Evolutionary conservation across 139 green algal species (phyloP), one percentile per base, ranked within the genome.

Genomic region (Tetraselmis striata): DNA sequence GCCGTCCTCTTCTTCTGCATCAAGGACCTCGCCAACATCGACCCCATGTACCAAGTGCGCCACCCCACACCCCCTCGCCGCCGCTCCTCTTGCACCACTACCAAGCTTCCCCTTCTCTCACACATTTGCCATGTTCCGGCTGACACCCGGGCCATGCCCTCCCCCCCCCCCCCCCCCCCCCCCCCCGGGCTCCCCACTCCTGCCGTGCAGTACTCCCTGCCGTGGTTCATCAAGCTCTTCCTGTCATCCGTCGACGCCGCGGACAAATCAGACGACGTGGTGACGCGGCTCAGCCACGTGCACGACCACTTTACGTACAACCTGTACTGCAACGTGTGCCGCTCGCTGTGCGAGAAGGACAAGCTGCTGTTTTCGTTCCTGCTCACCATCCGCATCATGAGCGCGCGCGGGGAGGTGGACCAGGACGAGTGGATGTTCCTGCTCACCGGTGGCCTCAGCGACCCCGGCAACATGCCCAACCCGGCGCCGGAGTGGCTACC

Each of bases 281-380:
- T 79, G 1, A 29, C 86, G 76, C 86, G 93, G 23, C 83, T 96
- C 29, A 81, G 83, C 30, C 87, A 90, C 74, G 90, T 97, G 29
- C 88, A 93, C 80, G 89, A 90, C 59, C 90, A 96, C 85, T 97
- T 96, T 89, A 96, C 90, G 5, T 90, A 92, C 79, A 84, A 83
- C 58, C 85, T 95, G 29, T 94, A 92, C 84, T 89, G 87, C 80
- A 91, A 90, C 82, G 85, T 92, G 30, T 93, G 86, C 86, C 82
- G 90, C 77, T 93, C 87, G 0, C 82, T 95, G 24, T 95, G 94
- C 90, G 92, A 95, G 90, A 94, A 94, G 90, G 92, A 94, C 89
- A 95, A 95, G 90, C 90, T 95, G 82, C 83, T 94, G 75, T 95
- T 95, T 85, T 87, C 91, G 1, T 95, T 95, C 88, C 84, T 94